Evolutionary conservation across 495 filamentous ascomycete species (phyloP).

Genomic region (Glonium stellatum): DNA sequence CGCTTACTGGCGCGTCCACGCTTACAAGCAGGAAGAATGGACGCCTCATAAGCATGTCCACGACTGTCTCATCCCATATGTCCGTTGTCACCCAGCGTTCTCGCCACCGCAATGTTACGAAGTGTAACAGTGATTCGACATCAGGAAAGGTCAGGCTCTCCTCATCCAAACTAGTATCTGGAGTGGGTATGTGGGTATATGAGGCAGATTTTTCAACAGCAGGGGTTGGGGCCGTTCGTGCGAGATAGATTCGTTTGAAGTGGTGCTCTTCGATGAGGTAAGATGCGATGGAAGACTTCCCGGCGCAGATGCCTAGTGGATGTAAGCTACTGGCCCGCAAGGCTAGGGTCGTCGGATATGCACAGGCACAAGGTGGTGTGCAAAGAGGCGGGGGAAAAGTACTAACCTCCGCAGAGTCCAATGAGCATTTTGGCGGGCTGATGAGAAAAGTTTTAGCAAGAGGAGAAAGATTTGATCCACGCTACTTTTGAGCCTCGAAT

Average conservation of each 20-base stretch:
- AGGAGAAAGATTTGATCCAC: not conserved
- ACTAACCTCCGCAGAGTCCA: conserved; percentile 80
- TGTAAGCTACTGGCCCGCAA: not conserved
- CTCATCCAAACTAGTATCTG: conserved; percentile 14
- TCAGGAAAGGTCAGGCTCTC: conserved; percentile 46
- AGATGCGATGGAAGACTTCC: conserved; percentile 76
- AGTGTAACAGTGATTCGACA: conserved; percentile 63
- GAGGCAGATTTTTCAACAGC: conserved; percentile 30
- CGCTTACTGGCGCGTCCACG: conserved; percentile 78
- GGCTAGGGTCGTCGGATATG: not conserved
- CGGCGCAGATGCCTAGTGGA: conserved; percentile 71
- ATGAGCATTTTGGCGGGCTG: conserved; percentile 62
- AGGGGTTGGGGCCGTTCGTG: conserved; percentile 22
- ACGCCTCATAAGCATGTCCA: conserved; percentile 66
- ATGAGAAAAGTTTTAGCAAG: not conserved
- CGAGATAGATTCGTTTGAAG: conserved; percentile 56
- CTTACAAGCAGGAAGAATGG: conserved; percentile 91
- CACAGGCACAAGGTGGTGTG: not conserved
- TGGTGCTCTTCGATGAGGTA: conserved; percentile 72
- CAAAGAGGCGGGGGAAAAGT: not conserved
- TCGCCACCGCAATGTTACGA: conserved; percentile 78
- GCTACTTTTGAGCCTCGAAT: not conserved
- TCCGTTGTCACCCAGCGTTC: conserved; percentile 77
- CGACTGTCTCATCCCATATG: conserved; percentile 57
- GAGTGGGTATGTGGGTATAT: conserved; percentile 24